Percentiles rank a stretch among this genome's conserved stretches.
Conservation (phyloP, 1,284 basidiomycete genomes). For the Moniliophthora roreri region DNA sequence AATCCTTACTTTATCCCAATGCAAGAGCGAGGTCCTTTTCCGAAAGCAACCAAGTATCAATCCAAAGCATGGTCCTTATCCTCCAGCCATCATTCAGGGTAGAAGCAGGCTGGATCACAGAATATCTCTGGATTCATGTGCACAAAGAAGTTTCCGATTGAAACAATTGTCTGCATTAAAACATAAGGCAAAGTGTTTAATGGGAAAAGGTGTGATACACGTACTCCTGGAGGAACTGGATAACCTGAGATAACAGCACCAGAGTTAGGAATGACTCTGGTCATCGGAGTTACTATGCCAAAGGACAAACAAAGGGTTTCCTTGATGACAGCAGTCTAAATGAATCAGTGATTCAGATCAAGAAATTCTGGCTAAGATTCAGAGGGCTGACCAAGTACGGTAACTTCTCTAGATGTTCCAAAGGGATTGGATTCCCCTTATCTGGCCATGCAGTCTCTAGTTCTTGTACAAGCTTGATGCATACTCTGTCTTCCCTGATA, state of each 20-base stretch:
- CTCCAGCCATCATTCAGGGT: not conserved
- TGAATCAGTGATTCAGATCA: not conserved
- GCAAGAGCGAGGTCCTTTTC: not conserved
- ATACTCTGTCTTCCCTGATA: not conserved
- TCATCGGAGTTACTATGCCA: not conserved
- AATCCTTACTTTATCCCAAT: not conserved
- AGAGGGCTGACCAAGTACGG: not conserved
- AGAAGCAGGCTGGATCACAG: not conserved
- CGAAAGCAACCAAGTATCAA: not conserved
- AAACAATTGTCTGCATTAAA: not conserved
- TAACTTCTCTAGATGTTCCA: not conserved
- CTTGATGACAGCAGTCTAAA: slow-evolving; percentile 7
- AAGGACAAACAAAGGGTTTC: not conserved
- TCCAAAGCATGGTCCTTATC: not conserved
- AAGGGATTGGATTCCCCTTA: not conserved
- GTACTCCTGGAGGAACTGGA: slow-evolving; percentile 1
- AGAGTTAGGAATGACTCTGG: not conserved
- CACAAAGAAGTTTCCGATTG: slow-evolving; percentile 2
- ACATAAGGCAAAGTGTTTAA: not conserved
- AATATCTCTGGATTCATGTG: slow-evolving; percentile 1
- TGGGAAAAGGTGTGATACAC: not conserved
- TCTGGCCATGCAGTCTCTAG: not conserved
- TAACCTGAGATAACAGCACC: not conserved
- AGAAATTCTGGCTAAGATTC: not conserved
- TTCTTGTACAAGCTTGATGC: not conserved